Evolutionary conservation across 2,329 filamentous ascomycete genomes (phyloP).

Genomic region (Stemphylium vesicarium): DNA sequence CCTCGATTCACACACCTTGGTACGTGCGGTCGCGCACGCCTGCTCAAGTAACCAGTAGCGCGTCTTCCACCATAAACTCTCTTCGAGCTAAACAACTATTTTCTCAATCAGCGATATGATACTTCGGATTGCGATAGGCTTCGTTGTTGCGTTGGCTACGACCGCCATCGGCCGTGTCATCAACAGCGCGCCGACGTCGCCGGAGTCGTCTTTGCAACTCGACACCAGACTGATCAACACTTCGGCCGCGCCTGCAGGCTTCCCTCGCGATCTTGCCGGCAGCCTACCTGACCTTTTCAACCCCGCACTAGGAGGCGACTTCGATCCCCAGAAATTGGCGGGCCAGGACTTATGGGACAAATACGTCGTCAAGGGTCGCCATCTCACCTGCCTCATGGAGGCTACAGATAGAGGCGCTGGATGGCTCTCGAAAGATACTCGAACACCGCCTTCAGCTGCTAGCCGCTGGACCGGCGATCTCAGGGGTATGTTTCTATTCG

Average conservation of each 20-base stretch:
- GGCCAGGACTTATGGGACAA: constrained; percentile 16
- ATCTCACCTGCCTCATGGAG: constrained; percentile 23
- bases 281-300: not conserved
- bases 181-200: not conserved
- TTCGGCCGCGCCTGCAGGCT: not conserved
- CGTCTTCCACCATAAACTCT: no score
- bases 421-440: constrained; percentile 8
- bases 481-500: not conserved
- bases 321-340: constrained; percentile 9
- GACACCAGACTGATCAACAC: not conserved
- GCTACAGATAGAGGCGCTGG: constrained; percentile 26
- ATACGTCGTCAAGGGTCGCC: constrained; percentile 17
- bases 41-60: no score
- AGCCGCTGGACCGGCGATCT: constrained; percentile 28
- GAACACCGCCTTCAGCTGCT: constrained; percentile 22
- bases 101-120: not conserved
- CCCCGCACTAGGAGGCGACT: constrained; percentile 1
- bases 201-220: not conserved
- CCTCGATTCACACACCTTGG: no score
- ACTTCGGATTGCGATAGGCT: not conserved
- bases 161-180: not conserved
- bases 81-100: no score
- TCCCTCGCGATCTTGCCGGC: not conserved
- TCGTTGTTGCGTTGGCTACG: not conserved
- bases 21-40: no score